Percentiles rank a stretch among this genome's conserved stretches.
Conservation (phyloP, 768 basidiomycete genomes). For the Phanerodontia chrysosporium region DNA sequence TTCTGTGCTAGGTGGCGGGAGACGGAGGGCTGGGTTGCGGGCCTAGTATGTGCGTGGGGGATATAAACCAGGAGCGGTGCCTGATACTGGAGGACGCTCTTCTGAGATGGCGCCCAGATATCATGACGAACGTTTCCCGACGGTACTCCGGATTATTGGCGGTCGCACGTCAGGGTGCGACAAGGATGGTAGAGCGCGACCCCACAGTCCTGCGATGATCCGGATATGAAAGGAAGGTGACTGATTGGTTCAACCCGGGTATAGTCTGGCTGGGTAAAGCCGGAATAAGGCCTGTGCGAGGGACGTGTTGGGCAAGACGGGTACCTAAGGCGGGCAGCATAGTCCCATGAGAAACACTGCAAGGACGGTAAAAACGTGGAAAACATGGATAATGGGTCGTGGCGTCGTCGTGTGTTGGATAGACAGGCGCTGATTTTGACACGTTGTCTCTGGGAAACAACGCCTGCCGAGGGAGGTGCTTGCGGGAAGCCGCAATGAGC, state of each 20-base stretch:
- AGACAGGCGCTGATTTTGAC: not conserved
- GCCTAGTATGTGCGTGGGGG: not conserved
- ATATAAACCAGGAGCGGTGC: not conserved
- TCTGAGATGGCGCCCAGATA: not conserved
- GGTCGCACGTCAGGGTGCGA: constrained; percentile 3
- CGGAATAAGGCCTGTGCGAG: not conserved
- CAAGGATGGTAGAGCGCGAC: not conserved
- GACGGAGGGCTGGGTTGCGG: not conserved
- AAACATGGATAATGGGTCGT: not conserved
- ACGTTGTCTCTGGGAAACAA: not conserved
- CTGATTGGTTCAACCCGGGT: not conserved
- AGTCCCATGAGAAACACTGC: not conserved
- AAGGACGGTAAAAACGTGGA: not conserved
- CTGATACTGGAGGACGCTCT: not conserved
- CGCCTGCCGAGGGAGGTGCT: not conserved
- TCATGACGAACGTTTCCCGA: constrained; percentile 10
- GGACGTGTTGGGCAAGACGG: not conserved
- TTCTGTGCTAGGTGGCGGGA: not conserved
- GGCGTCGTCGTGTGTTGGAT: not conserved
- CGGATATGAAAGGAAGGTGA: not conserved
- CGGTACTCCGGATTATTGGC: constrained; percentile 12
- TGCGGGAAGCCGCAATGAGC: not conserved
- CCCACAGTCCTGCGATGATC: constrained; percentile 14
- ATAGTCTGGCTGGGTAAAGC: not conserved
- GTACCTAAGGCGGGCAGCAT: not conserved